These are phyloP conservation scores for Chloris gayana DNA, from an alignment of 176 grass and related monocot species.

Conservation along the genomic window DNA sequence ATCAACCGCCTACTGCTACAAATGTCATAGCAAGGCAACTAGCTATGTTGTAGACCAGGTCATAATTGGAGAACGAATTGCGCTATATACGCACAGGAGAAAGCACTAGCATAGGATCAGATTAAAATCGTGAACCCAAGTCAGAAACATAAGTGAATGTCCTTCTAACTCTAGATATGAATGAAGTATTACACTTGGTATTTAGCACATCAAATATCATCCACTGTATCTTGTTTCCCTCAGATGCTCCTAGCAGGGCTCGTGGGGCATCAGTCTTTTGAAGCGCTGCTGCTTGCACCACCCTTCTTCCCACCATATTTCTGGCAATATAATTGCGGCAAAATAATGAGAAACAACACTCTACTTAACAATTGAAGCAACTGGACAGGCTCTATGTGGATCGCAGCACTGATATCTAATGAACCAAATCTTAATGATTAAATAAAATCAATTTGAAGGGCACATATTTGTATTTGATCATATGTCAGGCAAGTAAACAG, in stretches of 20 bases:
- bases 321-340: conserved; percentile 20
- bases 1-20: neutral
- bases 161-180: conserved; percentile 60
- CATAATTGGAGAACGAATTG: conserved; percentile 5
- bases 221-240: conserved; percentile 35
- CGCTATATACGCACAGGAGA: conserved; percentile 34
- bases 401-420: neutral
- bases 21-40: neutral
- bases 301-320: conserved; percentile 84
- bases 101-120: conserved; percentile 36
- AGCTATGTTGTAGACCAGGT: conserved; percentile 6
- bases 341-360: neutral
- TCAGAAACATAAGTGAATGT: conserved; percentile 44
- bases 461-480: too few species aligned
- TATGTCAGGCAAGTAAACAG: neutral
- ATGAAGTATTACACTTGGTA: conserved; percentile 66
- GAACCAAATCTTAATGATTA: neutral
- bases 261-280: conserved; percentile 53
- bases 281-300: conserved; percentile 47
- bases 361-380: neutral
- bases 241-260: conserved; percentile 21
- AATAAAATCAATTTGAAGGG: neutral
- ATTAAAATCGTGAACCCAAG: conserved; percentile 48
- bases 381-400: neutral
- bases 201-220: conserved; percentile 49